Percentiles rank a stretch among this genome's conserved stretches.
Evolutionary conservation across 306 rosid species (phyloP).

Genomic region (Begonia fuchsioides): DNA sequence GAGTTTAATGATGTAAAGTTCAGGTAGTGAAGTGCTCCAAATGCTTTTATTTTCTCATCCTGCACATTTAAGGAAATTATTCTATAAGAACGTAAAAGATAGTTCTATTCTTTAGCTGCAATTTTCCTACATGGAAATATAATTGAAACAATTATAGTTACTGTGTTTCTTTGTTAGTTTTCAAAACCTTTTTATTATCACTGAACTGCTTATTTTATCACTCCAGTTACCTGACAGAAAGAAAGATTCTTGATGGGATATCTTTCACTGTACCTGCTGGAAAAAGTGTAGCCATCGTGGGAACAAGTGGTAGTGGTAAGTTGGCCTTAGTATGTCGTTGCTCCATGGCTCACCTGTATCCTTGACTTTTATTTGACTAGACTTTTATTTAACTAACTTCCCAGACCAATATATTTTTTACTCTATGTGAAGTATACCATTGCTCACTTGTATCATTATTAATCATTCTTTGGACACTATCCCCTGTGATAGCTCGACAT

Average conservation of each 20-base stretch:
- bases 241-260: constrained; percentile 90
- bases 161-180: not conserved
- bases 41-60: not conserved
- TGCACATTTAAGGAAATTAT: not conserved
- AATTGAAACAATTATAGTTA: not conserved
- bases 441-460: too few relatives aligned
- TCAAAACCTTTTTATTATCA: not conserved
- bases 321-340: constrained; percentile 13
- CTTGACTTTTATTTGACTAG: too few relatives aligned
- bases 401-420: too few relatives aligned
- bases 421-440: too few relatives aligned
- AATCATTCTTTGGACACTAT: too few relatives aligned
- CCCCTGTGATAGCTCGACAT: too few relatives aligned
- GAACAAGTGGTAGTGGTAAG: constrained; percentile 99
- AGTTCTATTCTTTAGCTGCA: not conserved
- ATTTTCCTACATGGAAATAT: too few relatives aligned
- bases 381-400: constrained; percentile 5
- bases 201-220: too few relatives aligned
- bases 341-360: constrained; percentile 18
- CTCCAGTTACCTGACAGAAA: constrained; percentile 55
- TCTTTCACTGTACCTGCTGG: constrained; percentile 85
- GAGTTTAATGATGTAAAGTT: constrained; percentile 67
- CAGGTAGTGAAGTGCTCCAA: constrained; percentile 29
- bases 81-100: not conserved
- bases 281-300: constrained; percentile 97